Evolutionary conservation across 2,329 filamentous ascomycete genomes (phyloP), one percentile per base, ranked within the genome.

Genomic region (Neofusicoccum parvum): DNA sequence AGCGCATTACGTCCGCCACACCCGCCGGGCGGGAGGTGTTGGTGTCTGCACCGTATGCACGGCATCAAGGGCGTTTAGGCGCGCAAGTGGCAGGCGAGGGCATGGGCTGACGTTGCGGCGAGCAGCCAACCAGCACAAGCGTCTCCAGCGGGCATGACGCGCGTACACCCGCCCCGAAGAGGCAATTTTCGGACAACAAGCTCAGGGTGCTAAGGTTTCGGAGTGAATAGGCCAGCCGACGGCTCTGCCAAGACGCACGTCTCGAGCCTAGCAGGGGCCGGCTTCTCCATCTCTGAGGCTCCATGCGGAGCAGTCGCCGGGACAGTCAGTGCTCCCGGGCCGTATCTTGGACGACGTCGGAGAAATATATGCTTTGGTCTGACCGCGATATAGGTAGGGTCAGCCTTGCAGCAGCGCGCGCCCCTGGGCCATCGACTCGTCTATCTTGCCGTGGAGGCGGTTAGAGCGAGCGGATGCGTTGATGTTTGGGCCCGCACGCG

Each of bases 131-230:
- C 27, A 46, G 41, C 54, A 32, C 27, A 7, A 32, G 27, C 27
- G 6, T 32, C 5, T 27, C 23, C 32, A 46, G 17, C 41, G 20
- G 34, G n/a, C 20, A 60, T 48, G 56, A 60, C 56, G 56, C 56
- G 56, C 56, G 56, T 60, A 5, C 56, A 60, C n/a, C 5, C 12
- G 6, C 4, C 43, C 56, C 41, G 20, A 48, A 60, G 20, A 15
- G n/a, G 56, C 15, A 60, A 60, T 46, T 60, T 37, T 48, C 56
- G 43, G 43, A 34, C 27, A 48, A 36, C 32, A 49, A 37, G 56
- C 56, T 60, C 43, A 32, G 37, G 56, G n/a, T 48, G 41, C 32
- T 60, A 48, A 48, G 43, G 34, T 60, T 27, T 46, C 56, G 56
- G 32, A 48, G 37, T 14, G 41, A 46, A 37, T 36, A 20, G 36